Conservation (phyloP, 495 filamentous ascomycete genomes). For the Lasiosphaeria ovina region DNA sequence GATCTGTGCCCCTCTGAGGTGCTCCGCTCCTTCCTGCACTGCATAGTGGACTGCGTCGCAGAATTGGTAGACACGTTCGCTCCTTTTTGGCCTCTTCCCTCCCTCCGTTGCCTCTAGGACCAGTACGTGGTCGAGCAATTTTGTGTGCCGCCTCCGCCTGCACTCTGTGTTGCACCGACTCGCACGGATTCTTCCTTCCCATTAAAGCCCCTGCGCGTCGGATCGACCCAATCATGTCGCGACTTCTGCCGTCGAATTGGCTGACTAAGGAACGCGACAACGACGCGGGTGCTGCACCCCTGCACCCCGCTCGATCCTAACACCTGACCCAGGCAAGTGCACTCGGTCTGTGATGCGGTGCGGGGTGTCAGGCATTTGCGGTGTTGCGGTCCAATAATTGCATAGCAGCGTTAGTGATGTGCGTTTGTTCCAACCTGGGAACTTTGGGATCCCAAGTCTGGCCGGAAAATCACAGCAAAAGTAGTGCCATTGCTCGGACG, state of each 20-base stretch:
- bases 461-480: too few species aligned
- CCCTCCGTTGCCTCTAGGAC: neutral
- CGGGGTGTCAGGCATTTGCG: too few species aligned
- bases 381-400: too few species aligned
- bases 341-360: too few species aligned
- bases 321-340: neutral
- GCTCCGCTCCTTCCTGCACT: neutral
- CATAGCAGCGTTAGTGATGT: too few species aligned
- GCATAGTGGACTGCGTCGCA: neutral
- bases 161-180: conserved; percentile 8
- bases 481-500: too few species aligned
- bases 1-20: too few species aligned
- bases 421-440: too few species aligned
- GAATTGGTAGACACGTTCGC: neutral
- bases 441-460: too few species aligned
- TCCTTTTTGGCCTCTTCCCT: neutral
- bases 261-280: conserved; percentile 34
- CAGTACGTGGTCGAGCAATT: neutral
- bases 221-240: conserved; percentile 13
- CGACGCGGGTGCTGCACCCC: conserved; percentile 10
- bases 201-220: neutral
- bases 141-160: conserved; percentile 9
- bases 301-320: conserved; percentile 1
- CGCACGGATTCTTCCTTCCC: neutral
- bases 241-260: conserved; percentile 1